Base-by-base conservation (phyloP, 495 filamentous ascomycete species). In the Tuber magnatum region DNA sequence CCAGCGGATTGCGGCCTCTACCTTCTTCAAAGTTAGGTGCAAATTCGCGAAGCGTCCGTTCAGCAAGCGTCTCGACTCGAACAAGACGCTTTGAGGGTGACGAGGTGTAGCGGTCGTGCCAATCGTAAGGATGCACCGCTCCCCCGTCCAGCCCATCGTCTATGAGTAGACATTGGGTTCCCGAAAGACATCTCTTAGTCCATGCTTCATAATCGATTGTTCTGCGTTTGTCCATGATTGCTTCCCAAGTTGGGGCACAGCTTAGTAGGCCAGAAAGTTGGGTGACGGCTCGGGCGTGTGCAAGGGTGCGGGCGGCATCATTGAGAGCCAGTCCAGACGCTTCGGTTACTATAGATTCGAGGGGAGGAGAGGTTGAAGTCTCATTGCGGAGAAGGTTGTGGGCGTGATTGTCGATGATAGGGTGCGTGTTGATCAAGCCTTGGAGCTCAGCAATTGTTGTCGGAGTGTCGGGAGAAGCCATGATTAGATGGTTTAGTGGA, bases 371-470 rank as follows among this genome's bases (percentile, higher is more conserved):
- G 39, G 76, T 61, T 20, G 84, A 83, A 3, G 82, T 78, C 0
- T 82, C 76, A 6, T 71, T 73, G 18, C 87, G 83, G 39, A 97
- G 85, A 0, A 94, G 85, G 78, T 93, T 93, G 81, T 97, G 93
- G 51, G 91, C 92, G 84, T 97, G 94, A 81, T 94, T 90, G 82
- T 97, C 94, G 81, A 97, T 94, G 77, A 94, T 87, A 0, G 94
- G 93, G 48, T 90, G 92, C 24, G 80, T 86, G 75, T 88, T 86
- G 70, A 95, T 89, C 39, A 89, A 77, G 16, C 82, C 79, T 38
- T 83, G 83, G 38, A 89, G 84, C 10, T 82, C 83, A 2, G 79
- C 46, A 46, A 78, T 75, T 16, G 77, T 70, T 22, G 12, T 69
- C 40, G 65, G 68, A 22, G 77, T n/a, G 18, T 65, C 39, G 2